These are phyloP conservation scores for Tolypocladium album DNA, from an alignment of 2,329 filamentous ascomycete genomes.

Conservation along the genomic window DNA sequence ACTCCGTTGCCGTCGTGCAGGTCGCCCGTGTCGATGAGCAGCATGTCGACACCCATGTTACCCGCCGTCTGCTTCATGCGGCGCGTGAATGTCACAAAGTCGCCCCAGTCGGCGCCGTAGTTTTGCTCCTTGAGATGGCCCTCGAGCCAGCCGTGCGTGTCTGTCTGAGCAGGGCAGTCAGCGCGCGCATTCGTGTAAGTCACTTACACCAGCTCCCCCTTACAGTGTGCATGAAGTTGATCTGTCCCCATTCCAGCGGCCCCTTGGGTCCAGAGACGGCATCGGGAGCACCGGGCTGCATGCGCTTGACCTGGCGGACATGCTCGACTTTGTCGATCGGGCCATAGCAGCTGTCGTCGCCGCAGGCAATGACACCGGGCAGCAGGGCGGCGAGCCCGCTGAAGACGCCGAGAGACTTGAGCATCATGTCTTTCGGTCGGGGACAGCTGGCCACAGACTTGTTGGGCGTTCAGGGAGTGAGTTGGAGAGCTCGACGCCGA, in stretches of 20 bases:
- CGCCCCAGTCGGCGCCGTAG: conserved; percentile 57
- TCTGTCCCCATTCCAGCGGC: conserved; percentile 48
- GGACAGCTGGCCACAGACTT: not conserved
- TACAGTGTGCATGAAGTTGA: conserved; percentile 50
- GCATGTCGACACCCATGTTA: conserved; percentile 45
- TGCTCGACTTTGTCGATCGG: conserved; percentile 29
- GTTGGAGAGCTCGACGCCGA: not conserved
- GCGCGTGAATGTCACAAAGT: conserved; percentile 49
- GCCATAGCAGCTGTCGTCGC: conserved; percentile 25
- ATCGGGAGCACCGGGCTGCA: conserved; percentile 33
- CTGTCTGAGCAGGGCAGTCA: conserved; percentile 25
- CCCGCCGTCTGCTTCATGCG: conserved; percentile 49
- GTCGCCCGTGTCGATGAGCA: conserved; percentile 53
- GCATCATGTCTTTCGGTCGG: not conserved
- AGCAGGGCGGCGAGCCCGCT: conserved; percentile 7
- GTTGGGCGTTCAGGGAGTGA: not conserved
- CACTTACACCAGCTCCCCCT: not conserved
- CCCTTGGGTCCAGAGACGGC: conserved; percentile 31
- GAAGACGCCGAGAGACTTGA: conserved; percentile 6
- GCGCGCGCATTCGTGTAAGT: too few relatives aligned
- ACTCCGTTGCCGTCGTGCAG: conserved; percentile 56
- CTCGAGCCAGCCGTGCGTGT: conserved; percentile 51
- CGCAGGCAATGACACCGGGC: conserved; percentile 21
- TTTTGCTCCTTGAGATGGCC: conserved; percentile 51
- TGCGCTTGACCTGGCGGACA: conserved; percentile 36